Base-by-base conservation (phyloP, 2,329 filamentous ascomycete genomes). In the Fusarium bulbicola region DNA sequence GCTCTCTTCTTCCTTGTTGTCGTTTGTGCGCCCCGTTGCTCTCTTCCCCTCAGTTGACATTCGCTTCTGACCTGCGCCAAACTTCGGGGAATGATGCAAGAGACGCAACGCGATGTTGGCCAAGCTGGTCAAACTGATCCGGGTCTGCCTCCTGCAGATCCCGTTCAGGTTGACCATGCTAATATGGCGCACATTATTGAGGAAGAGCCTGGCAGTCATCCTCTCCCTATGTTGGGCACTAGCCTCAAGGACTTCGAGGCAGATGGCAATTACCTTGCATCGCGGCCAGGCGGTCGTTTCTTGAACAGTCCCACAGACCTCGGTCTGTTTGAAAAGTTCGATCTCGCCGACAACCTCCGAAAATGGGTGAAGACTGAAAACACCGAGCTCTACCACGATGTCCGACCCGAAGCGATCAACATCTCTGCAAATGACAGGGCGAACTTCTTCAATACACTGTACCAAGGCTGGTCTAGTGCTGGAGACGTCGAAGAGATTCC, bases 301-400 rank as follows among this genome's bases (percentile, higher is more conserved):
- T 3, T 21, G 18, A 46, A 1, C 43, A 46, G 24, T 46, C 43
- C 4, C 1, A 46, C 24, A 28, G 18, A 21, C 43, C 12, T 46
- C 20, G 26, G 43, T 5, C 9, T 46, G 43, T 28, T 1, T 7
- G 24, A 46, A 11, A 46, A 46, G 43, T 4, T 46, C 0, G 8
- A 46, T 28, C 43, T 46, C 9, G 18, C 18, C 18, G 43, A 46
- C 0, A 46, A 46, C 43, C 5, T 28, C 1, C 43, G 3, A 11
- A 46, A 28, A 46, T 46, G 13, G 43, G 18, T 15, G 1, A 28
- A 46, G 24, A 28, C 18, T 7, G 13, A 7, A 4, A 1, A 21
- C 0, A 3, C 18, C 0, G 6, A 28, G 24, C 24, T 46, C 8
- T 7, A 46, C 43, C 4, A 4, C 6, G 6, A 3, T 3, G 4